Evolutionary conservation across 805 yeast genomes (phyloP), one percentile per base, ranked within the genome.

Genomic region (Jamesozyma jinghongensis): DNA sequence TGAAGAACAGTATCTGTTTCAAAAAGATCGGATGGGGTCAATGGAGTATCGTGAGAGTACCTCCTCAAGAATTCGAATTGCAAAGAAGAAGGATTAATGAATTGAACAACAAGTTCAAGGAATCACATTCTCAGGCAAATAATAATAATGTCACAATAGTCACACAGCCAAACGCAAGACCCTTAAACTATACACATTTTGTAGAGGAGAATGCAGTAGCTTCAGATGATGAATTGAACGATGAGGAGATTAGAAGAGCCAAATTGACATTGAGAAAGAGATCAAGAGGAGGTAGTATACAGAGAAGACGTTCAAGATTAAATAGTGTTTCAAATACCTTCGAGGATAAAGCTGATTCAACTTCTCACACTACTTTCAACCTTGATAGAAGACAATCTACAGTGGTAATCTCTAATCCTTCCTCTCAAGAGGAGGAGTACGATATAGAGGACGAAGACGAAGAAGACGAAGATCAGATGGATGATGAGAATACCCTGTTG

Each of bases 11-110:
- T 4, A 79, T 82, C 29, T 74, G 81, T n/a, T 88, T 88, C 64
- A 94, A 86, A 55, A 88, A 88, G 65, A 85, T 88, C 20, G 96
- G 97, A 14, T 88, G 97, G 97, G 97, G 97, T 44, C 94, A 87
- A 59, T 88, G 97, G 97, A 44, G 52, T 20, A 92, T 87, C 2
- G 71, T 78, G 50, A 63, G 67, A 35, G 75, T 62, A 12, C 54
- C 27, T 7, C 20, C 27, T n/a, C 19, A 13, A 4, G 35, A 18
- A 7, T 45, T 68, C 38, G 48, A 40, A 16, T 16, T 20, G 52
- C 52, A 71, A 61, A 57, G 70, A 65, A 71, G 59, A 56, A 53
- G 53, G 52, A 68, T 56, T 57, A 71, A 53, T 38, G 50, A 55
- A 8, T 56, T 61, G 3, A 65, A 65, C 37, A 57, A 62, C 11